Base-by-base conservation (phyloP, 441 rosid genomes). In the Pelargonium australe region DNA sequence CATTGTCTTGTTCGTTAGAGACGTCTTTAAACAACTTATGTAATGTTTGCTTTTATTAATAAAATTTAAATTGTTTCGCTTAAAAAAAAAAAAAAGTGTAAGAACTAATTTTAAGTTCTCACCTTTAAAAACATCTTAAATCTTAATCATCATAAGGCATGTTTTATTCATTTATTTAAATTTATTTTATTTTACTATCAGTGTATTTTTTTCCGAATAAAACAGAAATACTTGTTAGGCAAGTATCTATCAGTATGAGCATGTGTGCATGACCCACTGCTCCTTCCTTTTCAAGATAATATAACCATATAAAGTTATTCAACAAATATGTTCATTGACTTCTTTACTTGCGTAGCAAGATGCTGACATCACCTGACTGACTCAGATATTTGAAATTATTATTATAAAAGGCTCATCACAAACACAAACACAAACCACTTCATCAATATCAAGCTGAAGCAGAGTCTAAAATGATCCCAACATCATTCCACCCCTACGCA, bases 321-420 rank as follows among this genome's bases (percentile, higher is more conserved):
- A 3, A 23, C 25, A 23, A 14, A 14, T 55, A 14, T 55, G 10
- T 51, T 1, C 2, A 53, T 16, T 34, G 61, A 55, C 61, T 55
- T 55, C 61, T 55, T 55, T 55, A 4, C 61, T 55, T 55, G 61
- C 61, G 2, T 9, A 55, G 23, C 61, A 55, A 55, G 61, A 16
- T 55, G 61, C 23, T 55, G 23, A 55, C 7, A 23, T 55, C 61
- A 55, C 10, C 23, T 34, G 37, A 51, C 23, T 34, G 37, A 51
- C 23, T 20, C 23, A 20, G 5, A 51, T 51, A n/a, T 5, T 12
- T n/a, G 4, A 51, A 51, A 51, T 0, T n/a, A 10, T 1, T 25
- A 8, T 55, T 55, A 16, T 4, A 55, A 55, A 16, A 34, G 37
- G 7, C 61, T 17, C 61, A 55, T 12, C 7, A 51, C 23, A 3